Evolutionary conservation across 2,329 filamentous ascomycete species (phyloP), one percentile per base, ranked within the genome.

Genomic region (Fusarium citri): DNA sequence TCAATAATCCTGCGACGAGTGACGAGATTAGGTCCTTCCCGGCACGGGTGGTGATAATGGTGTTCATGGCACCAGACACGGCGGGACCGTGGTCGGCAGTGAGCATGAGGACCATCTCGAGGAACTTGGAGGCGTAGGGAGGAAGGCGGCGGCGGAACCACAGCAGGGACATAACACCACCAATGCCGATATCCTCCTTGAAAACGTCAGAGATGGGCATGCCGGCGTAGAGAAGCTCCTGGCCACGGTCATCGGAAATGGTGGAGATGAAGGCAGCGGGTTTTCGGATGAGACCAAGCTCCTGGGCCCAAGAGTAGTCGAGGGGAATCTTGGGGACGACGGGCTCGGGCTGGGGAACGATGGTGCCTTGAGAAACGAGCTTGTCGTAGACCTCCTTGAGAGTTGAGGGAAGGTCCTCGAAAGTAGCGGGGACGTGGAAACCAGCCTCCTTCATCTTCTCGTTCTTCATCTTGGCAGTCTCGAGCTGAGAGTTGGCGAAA

Each of bases 161-260:
- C 76, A 99, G 88, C 62, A 99, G 90, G 66, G 96, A 98, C 96
- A 99, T 99, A 85, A 99, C 96, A 92, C 96, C 96, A 82, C 96
- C 96, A 77, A 99, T 98, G 77, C 96, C 96, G 77, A 99, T 98
- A 77, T 98, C 94, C 87, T 99, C 96, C 83, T 85, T 93, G 92
- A 99, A 99, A 72, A 99, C 96, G 81, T 99, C 96, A n/a, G 96
- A 98, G 80, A 99, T 99, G 79, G 96, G 96, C 93, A 99, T 97
- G 80, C 96, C 96, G 73, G 96, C 96, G 83, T 99, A 99, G 74
- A 99, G 89, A 68, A 99, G 92, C 86, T 99, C 96, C 83, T 99
- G 96, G 73, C 96, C 96, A 94, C 96, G 96, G 86, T 99, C 96
- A 81, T 99, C 96, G 77, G 96, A 98, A 80, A 99, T 99, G 82